Base-by-base conservation (phyloP, 2,329 filamentous ascomycete species). In the Claviceps arundinis region DNA sequence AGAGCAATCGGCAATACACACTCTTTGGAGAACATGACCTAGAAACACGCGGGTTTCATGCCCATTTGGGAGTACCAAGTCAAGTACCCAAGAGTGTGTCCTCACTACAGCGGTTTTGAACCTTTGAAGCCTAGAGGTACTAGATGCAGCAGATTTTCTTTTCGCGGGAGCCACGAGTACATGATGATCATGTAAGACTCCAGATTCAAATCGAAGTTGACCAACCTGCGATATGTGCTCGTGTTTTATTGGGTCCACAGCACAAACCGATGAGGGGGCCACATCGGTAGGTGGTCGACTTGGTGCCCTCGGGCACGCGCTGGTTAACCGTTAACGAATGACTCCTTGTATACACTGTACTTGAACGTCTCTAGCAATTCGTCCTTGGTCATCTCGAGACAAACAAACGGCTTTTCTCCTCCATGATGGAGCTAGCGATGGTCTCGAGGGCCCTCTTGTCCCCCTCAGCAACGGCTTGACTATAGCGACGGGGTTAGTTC, bases 311-410 rank as follows among this genome's bases (percentile, higher is more conserved):
- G 41, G 84, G 75, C 55, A 97, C 67, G 45, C 67, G 65, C 59
- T 69, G 67, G 60, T 1, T 3, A 22, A 22, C 19, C 19, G 2
- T 68, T 85, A 72, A 98, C 97, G 69, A 97, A 95, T 68, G 96
- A 88, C 67, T 95, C 83, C 80, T 98, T 97, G 76, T 95, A 97
- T 68, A 93, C 93, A 78, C 93, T 96, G 77, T 95, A 94, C 61
- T 83, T 81, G 75, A 97, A 97, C 69, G 97, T 95, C 67, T 95
- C 89, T 50, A 93, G 80, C 48, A 97, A 77, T 59, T 97, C 84
- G 51, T 91, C 86, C 71, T 97, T 96, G 58, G 86, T 86, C 64
- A 96, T 80, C 57, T 85, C 85, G 47, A 97, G 74, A 54, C 93
- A 83, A 74, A 96, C 87, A 66, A 97, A 97, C 50, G 84, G 84